These are phyloP conservation scores for Neofusicoccum sp. DNA, from an alignment of 2,329 filamentous ascomycete species.

Conservation along the genomic window DNA sequence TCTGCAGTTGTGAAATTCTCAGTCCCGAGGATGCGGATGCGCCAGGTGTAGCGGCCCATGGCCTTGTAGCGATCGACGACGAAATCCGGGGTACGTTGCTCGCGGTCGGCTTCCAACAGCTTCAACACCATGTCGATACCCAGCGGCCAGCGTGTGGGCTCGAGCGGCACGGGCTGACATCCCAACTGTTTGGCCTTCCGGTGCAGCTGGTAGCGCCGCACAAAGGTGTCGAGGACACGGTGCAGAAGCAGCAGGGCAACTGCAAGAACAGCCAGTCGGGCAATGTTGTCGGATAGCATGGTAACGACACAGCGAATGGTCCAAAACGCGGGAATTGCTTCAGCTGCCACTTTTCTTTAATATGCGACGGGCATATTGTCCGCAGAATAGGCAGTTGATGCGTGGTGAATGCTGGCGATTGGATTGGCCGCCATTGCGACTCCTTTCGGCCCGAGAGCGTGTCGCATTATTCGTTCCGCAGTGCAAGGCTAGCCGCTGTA, in stretches of 20 bases:
- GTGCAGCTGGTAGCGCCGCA: not conserved
- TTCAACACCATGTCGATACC: slow-evolving; percentile 2
- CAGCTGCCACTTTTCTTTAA: not conserved
- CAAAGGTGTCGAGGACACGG: not conserved
- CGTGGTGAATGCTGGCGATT: not conserved
- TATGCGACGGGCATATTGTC: not conserved
- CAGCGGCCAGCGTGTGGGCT: not conserved
- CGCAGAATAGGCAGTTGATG: not conserved
- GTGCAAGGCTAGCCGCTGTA: not conserved
- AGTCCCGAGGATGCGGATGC: slow-evolving; percentile 41
- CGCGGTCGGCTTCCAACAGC: not conserved
- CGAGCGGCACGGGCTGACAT: not conserved
- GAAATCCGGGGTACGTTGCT: slow-evolving; percentile 4
- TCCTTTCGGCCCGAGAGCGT: not conserved
- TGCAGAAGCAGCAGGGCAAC: not conserved
- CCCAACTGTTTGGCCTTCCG: not conserved
- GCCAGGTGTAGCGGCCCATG: slow-evolving; percentile 6
- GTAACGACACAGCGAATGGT: not conserved
- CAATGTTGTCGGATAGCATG: not conserved
- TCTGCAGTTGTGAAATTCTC: slow-evolving; percentile 42
- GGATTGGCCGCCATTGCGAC: not conserved
- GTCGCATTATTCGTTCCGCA: not conserved
- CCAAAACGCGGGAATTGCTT: not conserved
- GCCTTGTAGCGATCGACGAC: not conserved
- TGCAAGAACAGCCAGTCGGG: not conserved